Evolutionary conservation across 164 flowering plant species (phyloP), one percentile per base, ranked within the genome.

Genomic region (Vitis rotundifolia): DNA sequence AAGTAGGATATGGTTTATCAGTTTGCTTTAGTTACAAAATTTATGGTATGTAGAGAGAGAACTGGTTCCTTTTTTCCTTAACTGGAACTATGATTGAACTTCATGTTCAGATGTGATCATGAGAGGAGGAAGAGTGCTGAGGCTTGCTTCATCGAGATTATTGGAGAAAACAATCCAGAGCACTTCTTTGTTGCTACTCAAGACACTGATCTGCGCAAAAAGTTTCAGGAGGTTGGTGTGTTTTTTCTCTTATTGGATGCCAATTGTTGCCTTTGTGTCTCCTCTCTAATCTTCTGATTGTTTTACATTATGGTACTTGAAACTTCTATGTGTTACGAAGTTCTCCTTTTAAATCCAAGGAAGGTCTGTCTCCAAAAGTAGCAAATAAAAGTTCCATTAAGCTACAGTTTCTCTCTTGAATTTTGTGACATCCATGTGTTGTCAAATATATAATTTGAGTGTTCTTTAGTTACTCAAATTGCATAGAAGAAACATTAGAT

Each of bases 151-250:
- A 44, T 63, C 63, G 91, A 89, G 12, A 71, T 91, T 55, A 81
- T 96, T 74, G 95, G 95, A 62, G 86, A 81, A 64, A 86, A 82
- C 6, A 96, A 93, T 73, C 54, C 85, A 1, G 97, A 91, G 67
- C 98, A 93, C 71, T 96, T 96, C 76, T 92, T 93, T 81, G 81
- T 93, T 67, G 97, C 89, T 51, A 84, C 93, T 61, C 97, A 93
- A 75, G 97, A 96, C 61, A 71, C 67, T 18, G 88, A 91, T 57
- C 75, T 96, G 68, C 85, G 95, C 28, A 80, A 72, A 68, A 85
- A 80, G 58, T 76, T 88, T 68, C 88, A 75, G 53, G 78, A 85
- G 98, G 98, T 96, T 69, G 31, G 73, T 73, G 10, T 26, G 28
- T 29, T 22, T 16, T 68, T 44, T 63, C 29, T 50, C 13, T 8